Base-by-base conservation (phyloP, 208 protist species). In the Leishmania amazonensis region DNA sequence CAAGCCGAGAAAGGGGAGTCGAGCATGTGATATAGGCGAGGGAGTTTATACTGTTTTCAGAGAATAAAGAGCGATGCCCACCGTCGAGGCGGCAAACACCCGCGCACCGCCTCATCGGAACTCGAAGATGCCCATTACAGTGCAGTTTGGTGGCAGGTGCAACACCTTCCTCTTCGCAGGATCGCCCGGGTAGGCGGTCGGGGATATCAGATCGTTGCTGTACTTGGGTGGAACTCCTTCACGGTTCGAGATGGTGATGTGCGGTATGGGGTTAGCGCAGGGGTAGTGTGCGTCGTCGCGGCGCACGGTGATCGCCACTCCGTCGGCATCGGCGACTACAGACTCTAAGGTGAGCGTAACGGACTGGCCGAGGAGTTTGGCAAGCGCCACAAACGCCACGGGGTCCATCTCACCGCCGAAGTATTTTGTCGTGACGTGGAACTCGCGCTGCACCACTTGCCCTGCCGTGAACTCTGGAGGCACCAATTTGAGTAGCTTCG, bases 211-310 rank as follows among this genome's bases (percentile, higher is more conserved):
- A 47, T 85, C 86, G 75, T 91, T 94, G 79, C 91, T 94, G 85
- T 94, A 94, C 76, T 89, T 90, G 24, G 91, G 81, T 7, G 87
- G 87, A 19, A 94, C 80, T 9, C 91, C 91, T 31, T 72, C 57
- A 2, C 76, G 81, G 78, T 89, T 92, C 0, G 85, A 84, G 35
- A 94, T 80, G 60, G 91, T 94, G 60, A 94, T 89, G 77, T 94
- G 91, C 35, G 91, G 80, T 31, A 91, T 76, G 3, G 75, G 60
- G 74, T 94, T 94, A 0, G 62, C 80, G 75, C 89, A 91, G 4
- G 85, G 87, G 72, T 90, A 94, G 76, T 76, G 78, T 8, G 81
- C 74, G 64, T 87, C 71, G 51, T 88, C 87, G 28, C 78, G 38
- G 57, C 28, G 9, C 49, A 90, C 87, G 3, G 70, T 76, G 19